A percentile compares a stretch with the other conserved stretches of the same genome.
Conservation (phyloP, 352 stramenopile genomes). For the Phytophthora cactorum region DNA sequence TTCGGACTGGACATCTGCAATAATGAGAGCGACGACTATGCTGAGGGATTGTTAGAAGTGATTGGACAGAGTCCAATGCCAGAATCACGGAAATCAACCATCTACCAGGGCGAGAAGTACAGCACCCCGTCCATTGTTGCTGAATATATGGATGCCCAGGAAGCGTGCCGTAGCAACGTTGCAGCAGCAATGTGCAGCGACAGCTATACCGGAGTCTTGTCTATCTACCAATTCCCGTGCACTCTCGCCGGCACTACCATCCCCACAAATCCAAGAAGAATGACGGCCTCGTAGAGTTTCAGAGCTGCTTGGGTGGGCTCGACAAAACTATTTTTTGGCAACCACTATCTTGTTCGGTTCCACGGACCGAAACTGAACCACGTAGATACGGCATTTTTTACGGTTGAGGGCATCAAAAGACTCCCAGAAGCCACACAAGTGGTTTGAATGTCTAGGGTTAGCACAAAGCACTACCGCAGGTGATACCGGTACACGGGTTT, state of each 20-base stretch:
- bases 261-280: conserved; percentile 36
- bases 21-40: conserved; percentile 13
- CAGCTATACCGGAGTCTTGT: conserved; percentile 40
- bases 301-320: conserved; percentile 42
- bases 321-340: conserved; percentile 29
- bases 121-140: conserved; percentile 27
- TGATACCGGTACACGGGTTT: too few relatives aligned
- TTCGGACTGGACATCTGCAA: conserved; percentile 40
- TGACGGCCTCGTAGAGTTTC: conserved; percentile 47
- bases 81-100: conserved; percentile 25
- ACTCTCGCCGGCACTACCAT: conserved; percentile 20
- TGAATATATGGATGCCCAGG: conserved; percentile 34
- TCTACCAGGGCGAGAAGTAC: conserved; percentile 38
- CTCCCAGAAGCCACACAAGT: conserved; percentile 42
- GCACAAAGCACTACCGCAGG: too few relatives aligned
- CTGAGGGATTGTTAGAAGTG: conserved; percentile 24
- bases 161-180: conserved; percentile 36
- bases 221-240: conserved; percentile 21
- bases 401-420: conserved; percentile 39
- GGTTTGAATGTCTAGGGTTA: conserved; percentile 41
- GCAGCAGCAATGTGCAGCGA: conserved; percentile 46
- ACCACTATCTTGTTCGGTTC: conserved; percentile 29
- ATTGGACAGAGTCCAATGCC: conserved; percentile 42
- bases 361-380: conserved; percentile 51
- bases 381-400: conserved; percentile 46